A percentile compares a stretch with the other conserved stretches of the same genome.
These are phyloP conservation scores for Cryphonectria nitschkei DNA, from an alignment of 2,329 filamentous ascomycete species.

Conservation along the genomic window DNA sequence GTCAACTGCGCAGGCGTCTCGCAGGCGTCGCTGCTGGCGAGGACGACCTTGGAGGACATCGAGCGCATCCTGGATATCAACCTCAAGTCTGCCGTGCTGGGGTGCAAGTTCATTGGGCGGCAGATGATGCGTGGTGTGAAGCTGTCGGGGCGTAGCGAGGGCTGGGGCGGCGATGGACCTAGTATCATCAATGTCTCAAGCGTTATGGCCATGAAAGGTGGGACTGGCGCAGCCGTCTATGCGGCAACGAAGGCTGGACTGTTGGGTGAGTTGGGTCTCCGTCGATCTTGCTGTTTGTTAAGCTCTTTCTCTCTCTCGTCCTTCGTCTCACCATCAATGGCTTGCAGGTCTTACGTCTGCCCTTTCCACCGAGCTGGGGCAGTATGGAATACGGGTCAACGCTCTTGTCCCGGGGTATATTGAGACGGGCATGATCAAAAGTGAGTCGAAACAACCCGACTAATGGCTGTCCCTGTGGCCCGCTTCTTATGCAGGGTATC, in stretches of 20 bases:
- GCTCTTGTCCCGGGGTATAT: slow-evolving; percentile 84
- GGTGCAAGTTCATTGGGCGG: slow-evolving; percentile 57
- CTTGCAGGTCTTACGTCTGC: slow-evolving; percentile 67
- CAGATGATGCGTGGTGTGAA: slow-evolving; percentile 45
- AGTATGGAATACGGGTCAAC: slow-evolving; percentile 72
- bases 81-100: slow-evolving; percentile 66
- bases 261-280: slow-evolving; percentile 54
- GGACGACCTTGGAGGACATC: slow-evolving; percentile 54
- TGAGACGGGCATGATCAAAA: slow-evolving; percentile 75
- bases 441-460: slow-evolving; percentile 48
- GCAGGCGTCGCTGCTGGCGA: slow-evolving; percentile 65
- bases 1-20: slow-evolving; percentile 81
- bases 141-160: slow-evolving; percentile 12
- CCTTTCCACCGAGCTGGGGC: slow-evolving; percentile 64
- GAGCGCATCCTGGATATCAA: slow-evolving; percentile 69
- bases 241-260: slow-evolving; percentile 82
- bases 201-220: slow-evolving; percentile 70
- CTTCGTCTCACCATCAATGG: no score
- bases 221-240: slow-evolving; percentile 71
- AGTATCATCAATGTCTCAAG: slow-evolving; percentile 85
- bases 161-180: slow-evolving; percentile 36
- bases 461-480: slow-evolving; percentile 3
- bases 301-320: not conserved
- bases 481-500: slow-evolving; percentile 9
- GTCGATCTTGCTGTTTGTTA: not conserved